A percentile compares a stretch with the other conserved stretches of the same genome.
phyloP scores from a whole-genome alignment of 106 monocot species.

The Dendrobium catenatum region DNA sequence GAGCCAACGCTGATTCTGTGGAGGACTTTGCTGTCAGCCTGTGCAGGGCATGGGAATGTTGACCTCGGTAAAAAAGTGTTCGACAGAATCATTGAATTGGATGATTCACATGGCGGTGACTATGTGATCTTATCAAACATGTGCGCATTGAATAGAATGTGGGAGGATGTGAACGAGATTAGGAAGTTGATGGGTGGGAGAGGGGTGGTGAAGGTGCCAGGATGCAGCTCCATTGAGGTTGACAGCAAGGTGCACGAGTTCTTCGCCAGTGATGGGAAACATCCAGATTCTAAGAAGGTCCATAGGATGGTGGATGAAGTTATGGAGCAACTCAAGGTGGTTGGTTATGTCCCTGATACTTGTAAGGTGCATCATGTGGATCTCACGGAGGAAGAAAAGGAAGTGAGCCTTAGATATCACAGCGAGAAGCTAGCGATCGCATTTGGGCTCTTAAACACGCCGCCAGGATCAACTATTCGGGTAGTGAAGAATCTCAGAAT shows the following conservation, averaged over 20 bases:
- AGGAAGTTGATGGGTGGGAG: constrained; percentile 52
- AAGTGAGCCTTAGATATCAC: constrained; percentile 57
- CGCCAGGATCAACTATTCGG: constrained; percentile 48
- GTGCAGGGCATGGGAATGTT: too few species aligned
- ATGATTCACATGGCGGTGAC: too few species aligned
- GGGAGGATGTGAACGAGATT: constrained; percentile 1
- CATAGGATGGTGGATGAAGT: constrained; percentile 51
- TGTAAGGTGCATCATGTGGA: constrained; percentile 40
- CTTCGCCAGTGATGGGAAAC: constrained; percentile 58
- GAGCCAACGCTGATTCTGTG: too few species aligned
- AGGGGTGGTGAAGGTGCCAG: constrained; percentile 55
- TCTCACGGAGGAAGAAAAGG: constrained; percentile 64
- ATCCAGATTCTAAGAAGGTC: constrained; percentile 38
- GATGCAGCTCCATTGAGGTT: constrained; percentile 73
- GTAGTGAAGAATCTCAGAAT: constrained; percentile 74
- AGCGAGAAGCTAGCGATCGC: constrained; percentile 87
- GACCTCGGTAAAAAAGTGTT: too few species aligned
- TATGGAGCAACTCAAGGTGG: constrained; percentile 40
- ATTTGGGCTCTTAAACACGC: constrained; percentile 59
- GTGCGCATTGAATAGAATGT: too few species aligned
- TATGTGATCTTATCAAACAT: too few species aligned
- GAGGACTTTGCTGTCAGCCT: too few species aligned
- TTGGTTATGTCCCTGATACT: constrained; percentile 55
- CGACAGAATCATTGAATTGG: too few species aligned
- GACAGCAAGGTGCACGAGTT: constrained; percentile 61